phyloP scores from a whole-genome alignment of 164 flowering plant genomes.

The Berberis thunbergii region DNA sequence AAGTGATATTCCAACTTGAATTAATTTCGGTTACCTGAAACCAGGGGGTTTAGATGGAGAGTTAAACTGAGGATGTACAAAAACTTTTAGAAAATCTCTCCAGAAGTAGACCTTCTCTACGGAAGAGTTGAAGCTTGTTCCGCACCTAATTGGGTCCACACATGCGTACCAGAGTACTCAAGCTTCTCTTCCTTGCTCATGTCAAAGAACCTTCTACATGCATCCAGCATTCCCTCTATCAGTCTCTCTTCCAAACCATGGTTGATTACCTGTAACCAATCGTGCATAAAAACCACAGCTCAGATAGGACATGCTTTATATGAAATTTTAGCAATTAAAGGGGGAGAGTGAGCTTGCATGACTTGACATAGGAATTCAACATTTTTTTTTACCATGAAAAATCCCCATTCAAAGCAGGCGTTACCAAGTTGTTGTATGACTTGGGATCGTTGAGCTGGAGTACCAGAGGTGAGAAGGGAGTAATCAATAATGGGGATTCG shows the following conservation, averaged over 20 bases:
- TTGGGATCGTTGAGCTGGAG: conserved; percentile 39
- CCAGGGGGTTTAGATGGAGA: conserved; percentile 36
- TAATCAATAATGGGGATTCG: conserved; percentile 31
- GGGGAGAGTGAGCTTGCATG: background rate
- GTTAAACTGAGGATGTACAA: conserved; percentile 56
- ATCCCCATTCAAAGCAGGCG: conserved; percentile 74
- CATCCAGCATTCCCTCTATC: conserved; percentile 30
- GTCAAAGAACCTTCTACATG: conserved; percentile 34
- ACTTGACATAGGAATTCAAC: background rate
- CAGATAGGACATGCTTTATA: too few relatives aligned
- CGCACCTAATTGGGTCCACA: conserved; percentile 48
- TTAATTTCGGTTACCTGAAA: conserved; percentile 29
- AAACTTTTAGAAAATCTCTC: conserved; percentile 72
- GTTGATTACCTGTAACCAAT: conserved; percentile 39
- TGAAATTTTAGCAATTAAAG: background rate
- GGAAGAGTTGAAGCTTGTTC: conserved; percentile 53
- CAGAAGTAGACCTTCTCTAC: conserved; percentile 43
- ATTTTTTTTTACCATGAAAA: conserved; percentile 26
- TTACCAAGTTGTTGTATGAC: conserved; percentile 33
- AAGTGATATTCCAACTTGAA: too few relatives aligned
- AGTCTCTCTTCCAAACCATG: conserved; percentile 54
- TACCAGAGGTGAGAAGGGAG: conserved; percentile 27
- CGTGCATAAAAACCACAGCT: too few relatives aligned
- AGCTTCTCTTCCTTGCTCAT: conserved; percentile 51
- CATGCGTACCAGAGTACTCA: conserved; percentile 27